Evolutionary conservation across 2,329 filamentous ascomycete species (phyloP).

Genomic region (Fusarium sp.): DNA sequence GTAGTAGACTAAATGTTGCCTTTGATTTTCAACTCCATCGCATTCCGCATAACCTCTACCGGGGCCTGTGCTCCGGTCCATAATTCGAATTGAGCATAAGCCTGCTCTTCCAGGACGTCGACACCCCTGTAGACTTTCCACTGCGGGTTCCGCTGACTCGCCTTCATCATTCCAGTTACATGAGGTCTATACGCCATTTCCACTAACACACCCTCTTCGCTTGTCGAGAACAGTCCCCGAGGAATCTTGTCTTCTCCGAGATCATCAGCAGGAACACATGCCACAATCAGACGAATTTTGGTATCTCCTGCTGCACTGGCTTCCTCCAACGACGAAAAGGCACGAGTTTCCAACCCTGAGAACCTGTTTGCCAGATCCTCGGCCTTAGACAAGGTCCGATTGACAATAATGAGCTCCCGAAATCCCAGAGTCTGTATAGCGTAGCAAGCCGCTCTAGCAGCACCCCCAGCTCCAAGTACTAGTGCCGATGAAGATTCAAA

Average conservation of each 20-base stretch:
- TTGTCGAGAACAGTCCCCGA: background rate
- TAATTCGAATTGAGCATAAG: slow-evolving; percentile 9
- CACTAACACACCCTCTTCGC: background rate
- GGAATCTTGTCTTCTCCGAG: background rate
- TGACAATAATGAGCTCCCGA: background rate
- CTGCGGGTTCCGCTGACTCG: accelerated
- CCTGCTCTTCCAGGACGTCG: slow-evolving; percentile 10
- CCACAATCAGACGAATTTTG: background rate
- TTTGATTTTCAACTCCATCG: background rate
- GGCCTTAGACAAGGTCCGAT: slow-evolving; percentile 3
- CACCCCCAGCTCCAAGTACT: background rate
- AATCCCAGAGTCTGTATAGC: background rate
- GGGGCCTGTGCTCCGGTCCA: background rate
- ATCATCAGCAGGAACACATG: slow-evolving; percentile 3
- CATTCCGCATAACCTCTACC: background rate
- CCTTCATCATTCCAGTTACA: slow-evolving; percentile 6
- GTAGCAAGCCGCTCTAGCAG: slow-evolving; percentile 15
- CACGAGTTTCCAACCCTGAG: background rate
- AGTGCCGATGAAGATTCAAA: slow-evolving; percentile 2
- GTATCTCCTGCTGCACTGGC: accelerated
- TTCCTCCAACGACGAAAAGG: background rate
- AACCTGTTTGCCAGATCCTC: background rate
- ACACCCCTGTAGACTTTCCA: slow-evolving; percentile 7
- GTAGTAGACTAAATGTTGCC: background rate
- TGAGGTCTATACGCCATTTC: slow-evolving; percentile 19